Evolutionary conservation across 371 early-diverging fungal species (phyloP), one percentile per base, ranked within the genome.

Genomic region (Mortierella sp.): DNA sequence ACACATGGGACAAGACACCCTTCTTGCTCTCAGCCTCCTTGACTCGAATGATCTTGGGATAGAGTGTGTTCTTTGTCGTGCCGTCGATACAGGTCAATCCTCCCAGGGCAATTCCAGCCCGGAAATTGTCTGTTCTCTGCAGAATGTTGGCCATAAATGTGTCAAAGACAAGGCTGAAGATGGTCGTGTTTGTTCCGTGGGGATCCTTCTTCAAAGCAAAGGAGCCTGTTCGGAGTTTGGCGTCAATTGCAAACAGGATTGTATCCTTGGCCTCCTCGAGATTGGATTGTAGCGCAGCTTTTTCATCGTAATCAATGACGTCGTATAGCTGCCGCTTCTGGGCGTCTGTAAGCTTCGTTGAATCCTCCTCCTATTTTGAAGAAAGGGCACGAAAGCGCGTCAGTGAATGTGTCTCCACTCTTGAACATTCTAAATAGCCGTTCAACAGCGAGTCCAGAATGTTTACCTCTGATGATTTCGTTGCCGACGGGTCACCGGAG

Each of bases 261-360:
- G 90, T 92, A 79, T 97, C 95, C 61, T 89, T 86, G 3, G 95
- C 93, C 30, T 94, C 69, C 56, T 93, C 95, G 4, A 90, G 80
- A 9, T 86, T 86, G 1, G 83, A 80, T 17, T 89, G 72, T 7
- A 83, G 83, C 0, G 91, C 89, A 19, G 88, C 82, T 24, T 91
- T 87, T 54, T 95, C 95, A 65, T 99, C 93, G 78, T 92, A 97
- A 63, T 98, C 99, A 67, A 99, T 97, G 2, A 96, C 93, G 39
- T 97, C 93, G 81, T 95, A 96, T 21, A 99, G 85, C 68, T 95
- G 91, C 63, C 94, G 83, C 26, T 91, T 87, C 60, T 96, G 93
- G 41, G 88, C 90, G 28, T 94, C 94, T 2, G 89, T 87, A 24
- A 90, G 81, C 0, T 84, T 81, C 1, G 86, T 58, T 14, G 82